phyloP scores from a whole-genome alignment of 208 protist genomes.

The Tetramitus jugosus region DNA sequence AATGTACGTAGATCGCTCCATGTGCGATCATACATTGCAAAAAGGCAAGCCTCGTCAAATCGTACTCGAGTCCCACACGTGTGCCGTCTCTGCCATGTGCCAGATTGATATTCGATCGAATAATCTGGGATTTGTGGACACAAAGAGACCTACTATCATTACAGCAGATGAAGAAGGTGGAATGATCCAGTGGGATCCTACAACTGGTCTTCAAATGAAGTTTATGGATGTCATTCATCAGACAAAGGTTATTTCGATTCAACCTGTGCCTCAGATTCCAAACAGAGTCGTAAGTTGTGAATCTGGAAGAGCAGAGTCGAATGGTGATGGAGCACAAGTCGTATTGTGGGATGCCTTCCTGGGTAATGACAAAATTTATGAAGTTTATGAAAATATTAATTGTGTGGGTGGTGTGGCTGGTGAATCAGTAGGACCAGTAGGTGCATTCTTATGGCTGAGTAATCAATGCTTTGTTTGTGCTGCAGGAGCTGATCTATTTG shows the following conservation, averaged over 20 bases:
- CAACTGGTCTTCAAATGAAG: not conserved
- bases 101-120: too few species aligned
- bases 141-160: not conserved
- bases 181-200: not conserved
- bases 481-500: too few species aligned
- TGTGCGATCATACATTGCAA: too few species aligned
- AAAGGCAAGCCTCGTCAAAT: too few species aligned
- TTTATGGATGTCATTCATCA: not conserved
- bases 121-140: too few species aligned
- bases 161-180: not conserved
- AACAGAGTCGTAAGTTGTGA: not conserved
- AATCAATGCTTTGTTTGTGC: too few species aligned
- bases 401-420: not conserved
- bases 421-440: too few species aligned
- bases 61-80: too few species aligned
- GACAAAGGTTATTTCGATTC: not conserved
- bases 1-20: too few species aligned
- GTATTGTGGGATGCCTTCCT: not conserved
- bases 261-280: too few species aligned
- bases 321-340: not conserved
- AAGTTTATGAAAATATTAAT: not conserved
- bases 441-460: too few species aligned
- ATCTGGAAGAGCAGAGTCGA: not conserved
- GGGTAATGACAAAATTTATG: not conserved
- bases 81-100: too few species aligned